phyloP scores from a whole-genome alignment of 2,329 filamentous ascomycete genomes.

The Curvularia spicifera region DNA sequence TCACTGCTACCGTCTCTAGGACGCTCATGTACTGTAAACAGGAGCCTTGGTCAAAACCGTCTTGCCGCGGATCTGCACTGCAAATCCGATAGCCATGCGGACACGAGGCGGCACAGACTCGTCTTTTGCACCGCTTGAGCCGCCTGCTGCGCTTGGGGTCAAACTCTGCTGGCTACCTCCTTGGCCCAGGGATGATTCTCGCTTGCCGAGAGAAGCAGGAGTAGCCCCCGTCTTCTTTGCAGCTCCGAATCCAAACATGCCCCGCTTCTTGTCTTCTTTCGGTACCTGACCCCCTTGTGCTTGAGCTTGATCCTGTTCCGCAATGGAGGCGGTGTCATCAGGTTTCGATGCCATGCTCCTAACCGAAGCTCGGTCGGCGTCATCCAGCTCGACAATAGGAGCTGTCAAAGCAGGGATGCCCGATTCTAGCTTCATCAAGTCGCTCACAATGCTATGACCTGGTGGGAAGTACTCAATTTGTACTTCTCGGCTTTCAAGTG shows the following conservation, averaged over 20 bases:
- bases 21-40: slow-evolving; percentile 49
- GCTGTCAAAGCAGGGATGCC: slow-evolving; percentile 56
- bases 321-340: slow-evolving; percentile 38
- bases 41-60: slow-evolving; percentile 58
- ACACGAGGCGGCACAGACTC: slow-evolving; percentile 54
- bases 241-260: slow-evolving; percentile 54
- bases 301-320: slow-evolving; percentile 44
- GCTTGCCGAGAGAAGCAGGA: slow-evolving; percentile 47
- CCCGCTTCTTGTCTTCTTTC: slow-evolving; percentile 46
- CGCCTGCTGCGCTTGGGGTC: slow-evolving; percentile 48
- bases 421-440: slow-evolving; percentile 84
- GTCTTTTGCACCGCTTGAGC: slow-evolving; percentile 48
- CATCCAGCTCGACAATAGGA: slow-evolving; percentile 52
- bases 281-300: slow-evolving; percentile 37
- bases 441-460: slow-evolving; percentile 70
- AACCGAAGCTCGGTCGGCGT: slow-evolving; percentile 51
- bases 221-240: slow-evolving; percentile 46
- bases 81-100: slow-evolving; percentile 56
- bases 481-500: slow-evolving; percentile 89
- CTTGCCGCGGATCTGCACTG: slow-evolving; percentile 57
- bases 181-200: slow-evolving; percentile 48
- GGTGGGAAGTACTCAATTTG: slow-evolving; percentile 85
- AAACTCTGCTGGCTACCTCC: slow-evolving; percentile 48
- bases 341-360: slow-evolving; percentile 43
- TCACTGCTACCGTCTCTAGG: slow-evolving; percentile 1